phyloP scores from a whole-genome alignment of 345 rosid genomes.

The Gynandropsis gynandra region DNA sequence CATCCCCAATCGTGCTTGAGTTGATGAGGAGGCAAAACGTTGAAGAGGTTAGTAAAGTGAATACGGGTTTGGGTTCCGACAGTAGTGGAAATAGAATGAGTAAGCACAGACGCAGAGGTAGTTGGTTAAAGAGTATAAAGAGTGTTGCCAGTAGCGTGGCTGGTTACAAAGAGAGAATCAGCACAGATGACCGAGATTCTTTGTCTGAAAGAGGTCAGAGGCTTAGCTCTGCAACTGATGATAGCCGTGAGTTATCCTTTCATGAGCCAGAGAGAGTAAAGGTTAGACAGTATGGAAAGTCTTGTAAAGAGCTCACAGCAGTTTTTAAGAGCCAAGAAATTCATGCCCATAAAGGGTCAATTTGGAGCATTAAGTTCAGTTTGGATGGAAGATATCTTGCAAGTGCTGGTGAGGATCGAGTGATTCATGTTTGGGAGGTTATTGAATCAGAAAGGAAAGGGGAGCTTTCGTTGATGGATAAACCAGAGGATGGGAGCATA shows the following conservation, averaged over 20 bases:
- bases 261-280: constrained; percentile 86
- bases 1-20: constrained; percentile 86
- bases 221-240: constrained; percentile 93
- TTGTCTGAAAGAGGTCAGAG: constrained; percentile 80
- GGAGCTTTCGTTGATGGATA: constrained; percentile 60
- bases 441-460: constrained; percentile 71
- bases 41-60: constrained; percentile 56
- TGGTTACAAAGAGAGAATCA: constrained; percentile 64
- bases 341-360: constrained; percentile 84
- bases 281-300: constrained; percentile 80
- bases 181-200: constrained; percentile 83
- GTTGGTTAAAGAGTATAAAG: constrained; percentile 78
- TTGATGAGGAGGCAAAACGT: constrained; percentile 91
- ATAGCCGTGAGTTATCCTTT: constrained; percentile 75
- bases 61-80: constrained; percentile 32
- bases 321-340: constrained; percentile 84
- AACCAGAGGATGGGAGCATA: constrained; percentile 56
- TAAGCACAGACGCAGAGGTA: constrained; percentile 59
- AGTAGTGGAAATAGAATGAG: constrained; percentile 35
- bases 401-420: constrained; percentile 91
- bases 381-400: constrained; percentile 87
- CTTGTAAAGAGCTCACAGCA: constrained; percentile 72
- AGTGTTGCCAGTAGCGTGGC: constrained; percentile 60
- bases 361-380: constrained; percentile 89
- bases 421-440: constrained; percentile 80